Base-by-base conservation (phyloP, 345 rosid genomes). In the Aethionema arabicum region DNA sequence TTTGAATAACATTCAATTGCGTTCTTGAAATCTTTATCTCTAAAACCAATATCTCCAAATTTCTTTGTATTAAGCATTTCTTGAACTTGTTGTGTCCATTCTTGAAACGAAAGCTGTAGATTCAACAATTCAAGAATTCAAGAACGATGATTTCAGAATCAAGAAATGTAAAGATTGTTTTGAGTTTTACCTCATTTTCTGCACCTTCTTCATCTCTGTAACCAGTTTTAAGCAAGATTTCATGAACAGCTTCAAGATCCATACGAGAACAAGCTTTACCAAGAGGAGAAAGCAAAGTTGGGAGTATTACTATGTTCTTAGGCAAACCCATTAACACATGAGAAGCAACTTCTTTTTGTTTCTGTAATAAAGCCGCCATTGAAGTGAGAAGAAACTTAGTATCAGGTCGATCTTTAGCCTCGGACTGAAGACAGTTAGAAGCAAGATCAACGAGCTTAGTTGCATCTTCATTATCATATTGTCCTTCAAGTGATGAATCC, bases 1-100 rank as follows among this genome's bases (percentile, higher is more conserved):
- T 90, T 83, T 32, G 95, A 80, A 52, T 90, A 90, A 60, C 68
- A 82, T 32, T 90, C 90, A 5, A 83, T 74, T 1, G 95, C 90
- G 66, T 75, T 85, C 72, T 82, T 82, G 76, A 87, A 88, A 61
- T 88, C 90, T 62, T 88, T 83, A 71, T 88, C 92, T 70, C 90
- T 72, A 52, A 88, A 88, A 40, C 92, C 88, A 61, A 80, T 77
- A 61, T 90, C 97, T 35, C 95, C 95, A 41, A 74, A 70, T 65
- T 87, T 90, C 61, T 90, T 90, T 12, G 88, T 85, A 16, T 82
- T 83, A 74, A 90, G 55, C 79, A 83, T 88, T 62, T 88, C 96
- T 69, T 88, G 96, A 49, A 88, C 92, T 80, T 80, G 88, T 60
- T 88, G 86, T 0, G 96, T 88, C 92, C 92, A 88, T 66, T 85